phyloP scores from a whole-genome alignment of 257 asterid species.

The Rauvolfia tetraphylla region DNA sequence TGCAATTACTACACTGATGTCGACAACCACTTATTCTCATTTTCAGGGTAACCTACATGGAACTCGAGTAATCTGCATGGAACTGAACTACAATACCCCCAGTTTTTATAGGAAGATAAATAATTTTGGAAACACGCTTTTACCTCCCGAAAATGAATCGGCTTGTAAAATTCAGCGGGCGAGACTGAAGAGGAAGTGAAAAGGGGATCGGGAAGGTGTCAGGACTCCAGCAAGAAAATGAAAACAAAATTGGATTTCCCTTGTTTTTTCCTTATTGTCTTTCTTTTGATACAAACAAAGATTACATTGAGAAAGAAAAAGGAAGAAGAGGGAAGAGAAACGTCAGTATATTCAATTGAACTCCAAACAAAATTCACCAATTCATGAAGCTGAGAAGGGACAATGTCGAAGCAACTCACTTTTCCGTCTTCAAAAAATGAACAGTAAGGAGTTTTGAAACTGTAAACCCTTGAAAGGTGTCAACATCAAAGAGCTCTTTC shows the following conservation, averaged over 20 bases:
- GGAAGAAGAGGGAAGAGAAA: background rate
- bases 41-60: background rate
- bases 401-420: conserved; percentile 40
- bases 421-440: conserved; percentile 62
- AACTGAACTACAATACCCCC: no score
- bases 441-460: conserved; percentile 54
- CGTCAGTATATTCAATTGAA: conserved; percentile 28
- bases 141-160: background rate
- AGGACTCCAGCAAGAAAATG: background rate
- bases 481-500: conserved; percentile 75
- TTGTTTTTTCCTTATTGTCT: background rate
- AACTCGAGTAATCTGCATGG: no score
- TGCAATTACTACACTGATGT: background rate
- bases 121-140: no score
- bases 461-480: conserved; percentile 65
- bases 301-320: conserved; percentile 12
- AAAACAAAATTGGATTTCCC: background rate
- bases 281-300: background rate
- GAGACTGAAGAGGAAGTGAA: no score
- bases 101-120: no score
- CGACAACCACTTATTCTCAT: background rate
- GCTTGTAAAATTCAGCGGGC: background rate
- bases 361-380: conserved; percentile 25
- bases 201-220: background rate
- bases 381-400: conserved; percentile 21